Base-by-base conservation (phyloP, 1,284 basidiomycete genomes). In the Trametes versicolor region DNA sequence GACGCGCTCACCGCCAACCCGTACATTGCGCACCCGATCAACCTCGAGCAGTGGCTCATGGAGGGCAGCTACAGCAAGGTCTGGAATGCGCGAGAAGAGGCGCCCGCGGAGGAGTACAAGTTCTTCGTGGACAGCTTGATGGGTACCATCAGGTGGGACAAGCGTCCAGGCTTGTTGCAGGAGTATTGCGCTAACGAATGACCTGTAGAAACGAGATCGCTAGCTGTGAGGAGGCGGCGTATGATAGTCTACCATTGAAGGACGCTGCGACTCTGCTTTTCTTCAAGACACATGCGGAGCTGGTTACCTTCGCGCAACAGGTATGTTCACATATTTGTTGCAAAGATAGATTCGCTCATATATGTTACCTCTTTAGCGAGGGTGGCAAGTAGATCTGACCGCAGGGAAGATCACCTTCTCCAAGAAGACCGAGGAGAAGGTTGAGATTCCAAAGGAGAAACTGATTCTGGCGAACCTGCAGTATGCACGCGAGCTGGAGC, bases 61-160 rank as follows among this genome's bases (percentile, higher is more conserved):
- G 98, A 99, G 78, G 97, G 97, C 41, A 93, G 92, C 74, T 99
- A 99, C 78, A 96, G 94, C 78, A 98, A 98, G 78, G 97, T 99
- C 4, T 99, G 97, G 95, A 90, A 94, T 70, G 96, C 97, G 48
- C 87, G 96, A 70, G 92, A 94, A 69, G 90, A 96, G 72, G 95
- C 93, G 2, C 93, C 93, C 1, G 86, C 89, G 39, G 91, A 93
- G 66, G 96, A 97, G 76, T 96, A 96, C 82, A 91, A 89, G 71
- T 94, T 92, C 82, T 97, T 97, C 74, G 90, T 96, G 17, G 92
- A 96, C 74, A 92, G 92, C 71, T 80, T 97, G 66, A 94, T 97
- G 90, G 91, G 91, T n/a, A 97, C 96, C 4, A 97, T 97, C 71
- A 83, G 95, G 92, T 93, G 66, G 58, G 81, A 74, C 32, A n/a